phyloP scores from a whole-genome alignment of 306 rosid species.

The Fragaria nilgerrensis region DNA sequence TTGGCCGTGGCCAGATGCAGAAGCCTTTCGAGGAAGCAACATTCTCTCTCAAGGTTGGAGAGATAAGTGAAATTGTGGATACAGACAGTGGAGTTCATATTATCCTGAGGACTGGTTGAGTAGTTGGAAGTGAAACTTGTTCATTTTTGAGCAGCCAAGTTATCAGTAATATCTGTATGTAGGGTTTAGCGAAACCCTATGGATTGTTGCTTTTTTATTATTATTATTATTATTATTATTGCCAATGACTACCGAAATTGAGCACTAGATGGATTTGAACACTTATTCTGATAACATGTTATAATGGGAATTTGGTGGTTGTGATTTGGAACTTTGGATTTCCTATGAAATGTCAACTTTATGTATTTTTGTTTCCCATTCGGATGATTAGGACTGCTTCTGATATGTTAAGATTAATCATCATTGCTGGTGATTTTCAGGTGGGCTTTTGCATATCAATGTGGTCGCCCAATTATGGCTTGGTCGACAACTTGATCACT shows the following conservation, averaged over 20 bases:
- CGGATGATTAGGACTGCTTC: not conserved
- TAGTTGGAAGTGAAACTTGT: conserved; percentile 5
- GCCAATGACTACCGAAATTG: conserved; percentile 10
- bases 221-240: conserved; percentile 8
- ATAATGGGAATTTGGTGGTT: conserved; percentile 35
- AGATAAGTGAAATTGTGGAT: conserved; percentile 82
- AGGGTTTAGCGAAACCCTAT: too few species aligned
- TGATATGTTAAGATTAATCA: not conserved
- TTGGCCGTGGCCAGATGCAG: conserved; percentile 98
- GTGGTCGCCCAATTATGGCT: too few species aligned
- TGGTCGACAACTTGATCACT: too few species aligned
- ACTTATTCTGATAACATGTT: conserved; percentile 24
- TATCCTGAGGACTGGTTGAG: conserved; percentile 74
- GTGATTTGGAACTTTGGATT: conserved; percentile 24
- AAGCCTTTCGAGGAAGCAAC: conserved; percentile 93
- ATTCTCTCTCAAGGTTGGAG: conserved; percentile 75
- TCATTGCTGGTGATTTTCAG: not conserved
- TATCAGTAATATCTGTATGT: not conserved
- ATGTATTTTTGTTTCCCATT: not conserved
- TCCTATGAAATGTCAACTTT: not conserved
- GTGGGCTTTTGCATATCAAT: too few species aligned
- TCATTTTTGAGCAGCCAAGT: conserved; percentile 15
- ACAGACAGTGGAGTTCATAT: conserved; percentile 97
- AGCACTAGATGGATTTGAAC: conserved; percentile 26
- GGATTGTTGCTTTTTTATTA: conserved; percentile 23